Percentiles rank a stretch among this genome's conserved stretches.
Evolutionary conservation across 257 asterid species (phyloP).

Genomic region (Nicotiana obtusifolia): DNA sequence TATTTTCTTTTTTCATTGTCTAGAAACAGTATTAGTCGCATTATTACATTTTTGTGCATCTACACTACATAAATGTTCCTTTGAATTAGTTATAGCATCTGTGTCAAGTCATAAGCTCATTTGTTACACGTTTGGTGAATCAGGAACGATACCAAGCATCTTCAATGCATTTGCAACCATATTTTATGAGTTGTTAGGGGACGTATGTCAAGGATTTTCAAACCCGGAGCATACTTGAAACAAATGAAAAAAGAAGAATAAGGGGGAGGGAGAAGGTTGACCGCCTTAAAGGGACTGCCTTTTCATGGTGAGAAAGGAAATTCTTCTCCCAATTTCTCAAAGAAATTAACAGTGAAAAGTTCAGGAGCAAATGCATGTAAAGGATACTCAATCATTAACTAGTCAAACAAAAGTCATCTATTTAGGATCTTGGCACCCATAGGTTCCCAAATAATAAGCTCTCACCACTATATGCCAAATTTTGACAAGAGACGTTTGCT

Average conservation of each 20-base stretch:
- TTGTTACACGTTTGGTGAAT: not conserved
- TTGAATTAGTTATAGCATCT: not conserved
- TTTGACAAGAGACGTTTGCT: not conserved
- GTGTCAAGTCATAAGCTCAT: not conserved
- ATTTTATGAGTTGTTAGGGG: too few species aligned
- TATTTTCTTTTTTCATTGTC: not conserved
- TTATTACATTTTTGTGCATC: not conserved
- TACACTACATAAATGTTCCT: not conserved
- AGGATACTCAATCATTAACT: not conserved
- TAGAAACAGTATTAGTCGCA: not conserved
- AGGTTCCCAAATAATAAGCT: slow-evolving; percentile 1
- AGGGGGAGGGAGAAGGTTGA: not conserved
- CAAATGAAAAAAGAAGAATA: too few species aligned
- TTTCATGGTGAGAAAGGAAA: not conserved
- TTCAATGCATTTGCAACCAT: slow-evolving; percentile 2
- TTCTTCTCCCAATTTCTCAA: not conserved
- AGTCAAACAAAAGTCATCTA: not conserved
- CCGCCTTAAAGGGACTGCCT: not conserved
- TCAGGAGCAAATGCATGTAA: not conserved
- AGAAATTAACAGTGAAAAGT: not conserved
- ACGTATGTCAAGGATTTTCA: too few species aligned
- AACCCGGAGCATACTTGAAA: too few species aligned
- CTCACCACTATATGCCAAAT: not conserved
- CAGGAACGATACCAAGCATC: not conserved
- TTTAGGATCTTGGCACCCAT: not conserved